These are phyloP conservation scores for Odonthalia washingtoniensis DNA, from an alignment of 31 red algal genomes.

Conservation along the genomic window DNA sequence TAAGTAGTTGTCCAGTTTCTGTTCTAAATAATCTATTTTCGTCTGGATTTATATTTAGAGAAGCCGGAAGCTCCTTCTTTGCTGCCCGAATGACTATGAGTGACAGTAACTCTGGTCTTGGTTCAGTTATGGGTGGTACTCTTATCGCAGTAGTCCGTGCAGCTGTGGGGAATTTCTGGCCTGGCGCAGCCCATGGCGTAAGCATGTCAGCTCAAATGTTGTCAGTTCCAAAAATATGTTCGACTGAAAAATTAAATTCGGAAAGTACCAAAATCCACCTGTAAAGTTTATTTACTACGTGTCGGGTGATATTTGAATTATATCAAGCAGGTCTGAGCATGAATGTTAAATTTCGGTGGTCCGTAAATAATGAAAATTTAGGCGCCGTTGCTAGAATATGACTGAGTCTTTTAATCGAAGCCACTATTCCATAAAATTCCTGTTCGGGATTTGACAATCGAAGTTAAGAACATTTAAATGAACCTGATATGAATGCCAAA, in stretches of 20 bases:
- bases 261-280: conserved; percentile 30
- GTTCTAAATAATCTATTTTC: too few species aligned
- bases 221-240: conserved; percentile 24
- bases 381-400: conserved; percentile 30
- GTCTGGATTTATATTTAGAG: too few species aligned
- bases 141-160: conserved; percentile 7
- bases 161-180: conserved; percentile 1
- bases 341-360: too few species aligned
- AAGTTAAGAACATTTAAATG: conserved; percentile 9
- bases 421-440: conserved; percentile 34
- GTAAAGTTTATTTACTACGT: conserved; percentile 34
- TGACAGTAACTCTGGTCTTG: conserved; percentile 49
- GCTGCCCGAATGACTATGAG: conserved; percentile 17
- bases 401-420: conserved; percentile 20
- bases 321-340: conserved; percentile 32
- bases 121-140: conserved; percentile 15
- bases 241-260: conserved; percentile 43
- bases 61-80: too few species aligned
- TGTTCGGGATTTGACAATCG: conserved; percentile 47
- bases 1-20: too few species aligned
- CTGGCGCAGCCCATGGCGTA: conserved; percentile 17
- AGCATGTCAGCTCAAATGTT: conserved; percentile 54
- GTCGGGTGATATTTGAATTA: conserved; percentile 24
- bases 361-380: conserved; percentile 55
- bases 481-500: conserved; percentile 24